Conservation (phyloP, 2,329 filamentous ascomycete genomes). For the Botrytis elliptica region DNA sequence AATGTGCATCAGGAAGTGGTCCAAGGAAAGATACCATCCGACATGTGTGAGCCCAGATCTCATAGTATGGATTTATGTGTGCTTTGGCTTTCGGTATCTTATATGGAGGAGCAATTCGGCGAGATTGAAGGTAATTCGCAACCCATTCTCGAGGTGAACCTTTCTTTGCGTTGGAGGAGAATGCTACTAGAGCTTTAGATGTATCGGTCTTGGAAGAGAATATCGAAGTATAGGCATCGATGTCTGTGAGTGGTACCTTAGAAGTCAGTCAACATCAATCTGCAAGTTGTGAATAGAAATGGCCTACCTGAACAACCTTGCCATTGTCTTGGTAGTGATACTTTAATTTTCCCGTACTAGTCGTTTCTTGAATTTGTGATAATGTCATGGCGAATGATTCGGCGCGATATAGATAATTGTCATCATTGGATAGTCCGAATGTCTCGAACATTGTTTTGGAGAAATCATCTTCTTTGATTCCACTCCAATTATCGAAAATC, state of each 20-base stretch:
- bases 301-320: conserved; percentile 26
- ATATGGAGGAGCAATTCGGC: conserved; percentile 49
- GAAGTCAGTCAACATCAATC: conserved; percentile 26
- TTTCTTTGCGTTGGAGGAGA: conserved; percentile 65
- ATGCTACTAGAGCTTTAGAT: conserved; percentile 59
- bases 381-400: conserved; percentile 34
- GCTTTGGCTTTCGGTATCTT: conserved; percentile 50
- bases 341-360: conserved; percentile 25
- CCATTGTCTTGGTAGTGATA: conserved; percentile 33
- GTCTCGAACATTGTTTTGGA: conserved; percentile 27
- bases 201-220: conserved; percentile 62
- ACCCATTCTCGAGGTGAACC: conserved; percentile 57
- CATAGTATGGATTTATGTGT: conserved; percentile 62
- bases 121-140: conserved; percentile 54
- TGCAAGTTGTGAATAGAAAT: neutral
- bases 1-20: conserved; percentile 55
- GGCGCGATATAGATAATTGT: conserved; percentile 33
- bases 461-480: conserved; percentile 29
- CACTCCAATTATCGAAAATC: conserved; percentile 31
- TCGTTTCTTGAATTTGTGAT: conserved; percentile 27
- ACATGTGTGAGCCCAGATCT: conserved; percentile 66
- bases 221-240: conserved; percentile 64
- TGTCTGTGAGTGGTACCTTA: conserved; percentile 47
- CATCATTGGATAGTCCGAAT: conserved; percentile 28
- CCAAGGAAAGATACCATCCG: conserved; percentile 58